A percentile compares a stretch with the other conserved stretches of the same genome.
These are phyloP conservation scores for Parathielavia hyrcaniae DNA, from an alignment of 495 filamentous ascomycete genomes.

Conservation along the genomic window DNA sequence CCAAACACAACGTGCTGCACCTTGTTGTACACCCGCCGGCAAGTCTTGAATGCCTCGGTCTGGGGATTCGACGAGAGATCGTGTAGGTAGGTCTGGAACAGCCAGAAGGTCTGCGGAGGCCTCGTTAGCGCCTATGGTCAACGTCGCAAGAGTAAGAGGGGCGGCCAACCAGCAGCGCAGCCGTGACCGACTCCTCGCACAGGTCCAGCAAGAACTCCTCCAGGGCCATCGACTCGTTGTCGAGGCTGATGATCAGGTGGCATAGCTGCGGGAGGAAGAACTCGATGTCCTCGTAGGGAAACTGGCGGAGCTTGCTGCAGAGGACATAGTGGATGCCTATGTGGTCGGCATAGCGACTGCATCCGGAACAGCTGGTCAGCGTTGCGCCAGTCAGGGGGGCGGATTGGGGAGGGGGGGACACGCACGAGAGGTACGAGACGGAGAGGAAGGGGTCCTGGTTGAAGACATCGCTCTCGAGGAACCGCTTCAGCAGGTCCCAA, in stretches of 20 bases:
- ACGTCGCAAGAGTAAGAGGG: not conserved
- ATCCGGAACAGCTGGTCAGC: conserved; percentile 16
- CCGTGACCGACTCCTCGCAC: conserved; percentile 73
- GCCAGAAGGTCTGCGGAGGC: conserved; percentile 63
- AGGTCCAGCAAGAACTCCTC: conserved; percentile 75
- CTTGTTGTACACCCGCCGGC: conserved; percentile 69
- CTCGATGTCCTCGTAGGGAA: conserved; percentile 75
- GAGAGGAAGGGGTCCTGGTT: conserved; percentile 73
- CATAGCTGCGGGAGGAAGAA: conserved; percentile 78
- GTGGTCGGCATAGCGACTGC: conserved; percentile 72
- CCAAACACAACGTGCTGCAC: conserved; percentile 75
- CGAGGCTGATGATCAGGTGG: conserved; percentile 69
- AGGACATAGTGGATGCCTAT: conserved; percentile 75
- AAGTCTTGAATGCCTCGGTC: conserved; percentile 63
- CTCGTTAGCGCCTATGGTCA: conserved; percentile 10
- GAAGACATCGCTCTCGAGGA: conserved; percentile 78
- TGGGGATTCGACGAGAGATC: conserved; percentile 64
- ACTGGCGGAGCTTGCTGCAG: conserved; percentile 72
- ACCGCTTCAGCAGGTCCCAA: conserved; percentile 64
- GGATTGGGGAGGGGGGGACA: conserved; percentile 10
- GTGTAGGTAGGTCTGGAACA: conserved; percentile 74
- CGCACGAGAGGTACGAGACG: conserved; percentile 72
- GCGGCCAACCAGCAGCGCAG: conserved; percentile 59
- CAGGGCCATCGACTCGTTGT: conserved; percentile 77
- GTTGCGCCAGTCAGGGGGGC: not conserved